A percentile compares a stretch with the other conserved stretches of the same genome.
Evolutionary conservation across 768 basidiomycete genomes (phyloP).

Genomic region (Xanthoconium stramineum): DNA sequence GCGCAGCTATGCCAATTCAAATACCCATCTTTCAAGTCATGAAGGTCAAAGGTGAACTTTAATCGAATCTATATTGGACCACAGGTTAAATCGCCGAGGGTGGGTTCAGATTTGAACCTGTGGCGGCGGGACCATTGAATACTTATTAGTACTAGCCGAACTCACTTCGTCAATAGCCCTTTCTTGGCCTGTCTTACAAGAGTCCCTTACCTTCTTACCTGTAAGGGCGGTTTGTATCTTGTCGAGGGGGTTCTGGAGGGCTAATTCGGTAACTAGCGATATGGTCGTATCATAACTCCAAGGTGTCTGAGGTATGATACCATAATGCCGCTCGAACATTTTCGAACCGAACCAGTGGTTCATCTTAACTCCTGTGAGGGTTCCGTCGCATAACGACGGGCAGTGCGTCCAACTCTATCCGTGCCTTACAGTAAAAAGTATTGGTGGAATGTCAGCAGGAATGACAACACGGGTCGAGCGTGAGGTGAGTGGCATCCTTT

Average conservation of each 20-base stretch:
- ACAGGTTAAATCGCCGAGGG: too few species aligned
- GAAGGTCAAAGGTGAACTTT: too few species aligned
- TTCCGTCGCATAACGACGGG: neutral
- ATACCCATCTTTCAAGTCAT: neutral
- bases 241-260: too few species aligned
- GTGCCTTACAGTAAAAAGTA: neutral
- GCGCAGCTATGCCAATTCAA: neutral
- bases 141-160: neutral
- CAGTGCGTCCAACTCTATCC: slow-evolving; percentile 6
- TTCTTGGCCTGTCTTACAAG: neutral
- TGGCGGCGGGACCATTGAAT: too few species aligned
- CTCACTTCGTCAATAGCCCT: neutral
- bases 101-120: too few species aligned
- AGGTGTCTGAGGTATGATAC: neutral
- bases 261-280: too few species aligned
- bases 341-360: neutral
- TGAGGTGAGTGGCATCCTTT: neutral
- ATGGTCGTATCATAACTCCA: too few species aligned
- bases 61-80: too few species aligned
- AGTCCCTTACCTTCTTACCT: neutral
- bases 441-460: neutral
- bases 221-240: too few species aligned
- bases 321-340: neutral
- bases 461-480: neutral
- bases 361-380: neutral